Conservation (phyloP, 2,329 filamentous ascomycete species). For the Macroventuria anomochaeta region DNA sequence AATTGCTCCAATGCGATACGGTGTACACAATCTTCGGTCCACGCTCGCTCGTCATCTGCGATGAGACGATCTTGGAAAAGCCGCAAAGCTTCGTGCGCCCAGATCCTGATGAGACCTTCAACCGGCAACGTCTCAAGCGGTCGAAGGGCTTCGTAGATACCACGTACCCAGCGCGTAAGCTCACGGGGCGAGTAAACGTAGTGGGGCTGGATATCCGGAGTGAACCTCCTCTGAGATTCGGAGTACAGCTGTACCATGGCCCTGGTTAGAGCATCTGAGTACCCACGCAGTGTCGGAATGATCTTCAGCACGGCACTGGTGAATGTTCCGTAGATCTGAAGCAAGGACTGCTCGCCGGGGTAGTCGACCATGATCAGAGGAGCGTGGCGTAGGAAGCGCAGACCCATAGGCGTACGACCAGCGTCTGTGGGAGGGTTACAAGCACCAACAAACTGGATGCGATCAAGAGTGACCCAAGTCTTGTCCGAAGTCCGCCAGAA, state of each 20-base stretch:
- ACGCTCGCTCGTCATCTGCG: slow-evolving; percentile 88
- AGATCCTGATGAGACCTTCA: slow-evolving; percentile 93
- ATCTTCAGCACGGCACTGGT: slow-evolving; percentile 97
- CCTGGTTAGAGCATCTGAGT: slow-evolving; percentile 90
- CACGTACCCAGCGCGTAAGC: slow-evolving; percentile 94
- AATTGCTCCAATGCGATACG: slow-evolving; percentile 90
- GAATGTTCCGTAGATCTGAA: slow-evolving; percentile 98
- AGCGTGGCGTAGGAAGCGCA: slow-evolving; percentile 92
- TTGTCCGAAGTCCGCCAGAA: slow-evolving; percentile 99
- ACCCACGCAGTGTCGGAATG: slow-evolving; percentile 90
- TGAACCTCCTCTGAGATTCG: slow-evolving; percentile 93
- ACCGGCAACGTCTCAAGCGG: slow-evolving; percentile 86
- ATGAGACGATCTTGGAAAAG: slow-evolving; percentile 98
- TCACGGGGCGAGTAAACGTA: slow-evolving; percentile 99
- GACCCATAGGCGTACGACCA: slow-evolving; percentile 91
- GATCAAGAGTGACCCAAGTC: slow-evolving; percentile 95
- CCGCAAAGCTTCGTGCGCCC: slow-evolving; percentile 95
- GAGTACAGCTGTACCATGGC: slow-evolving; percentile 98
- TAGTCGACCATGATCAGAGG: slow-evolving; percentile 99
- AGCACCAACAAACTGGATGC: slow-evolving; percentile 98
- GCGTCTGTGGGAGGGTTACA: slow-evolving; percentile 98
- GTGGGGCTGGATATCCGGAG: slow-evolving; percentile 94
- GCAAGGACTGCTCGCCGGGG: slow-evolving; percentile 90
- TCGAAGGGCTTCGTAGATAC: slow-evolving; percentile 94
- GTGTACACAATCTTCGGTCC: slow-evolving; percentile 88